A percentile compares a stretch with the other conserved stretches of the same genome.
These are phyloP conservation scores for Desmodesmus armatus DNA, from an alignment of 139 green algal species.

Conservation along the genomic window DNA sequence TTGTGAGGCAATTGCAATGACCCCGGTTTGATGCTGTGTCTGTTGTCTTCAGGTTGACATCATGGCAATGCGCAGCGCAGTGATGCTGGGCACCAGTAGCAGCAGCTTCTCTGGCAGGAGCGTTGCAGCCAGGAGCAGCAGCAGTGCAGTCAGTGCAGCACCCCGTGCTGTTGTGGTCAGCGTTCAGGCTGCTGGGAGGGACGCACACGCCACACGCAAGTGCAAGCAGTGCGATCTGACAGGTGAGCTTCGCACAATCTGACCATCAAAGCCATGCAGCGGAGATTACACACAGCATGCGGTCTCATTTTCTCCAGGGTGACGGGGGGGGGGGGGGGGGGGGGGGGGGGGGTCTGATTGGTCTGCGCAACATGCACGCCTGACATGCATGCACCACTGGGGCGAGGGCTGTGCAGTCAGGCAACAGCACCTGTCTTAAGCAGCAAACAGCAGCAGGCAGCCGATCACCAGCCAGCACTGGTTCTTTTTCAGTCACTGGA, in stretches of 20 bases:
- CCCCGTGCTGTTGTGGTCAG: constrained; percentile 16
- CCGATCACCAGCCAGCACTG: no score
- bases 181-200: no score
- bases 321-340: no score
- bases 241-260: background rate
- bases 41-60: constrained; percentile 1
- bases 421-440: background rate
- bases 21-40: background rate
- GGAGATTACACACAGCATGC: no score
- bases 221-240: constrained; percentile 49
- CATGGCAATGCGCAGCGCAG: constrained; percentile 7
- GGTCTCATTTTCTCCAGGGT: no score
- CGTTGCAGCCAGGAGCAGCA: constrained; percentile 28
- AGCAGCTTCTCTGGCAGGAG: constrained; percentile 41
- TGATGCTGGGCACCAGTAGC: constrained; percentile 35
- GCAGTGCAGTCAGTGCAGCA: background rate
- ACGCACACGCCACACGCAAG: no score
- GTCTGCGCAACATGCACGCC: background rate
- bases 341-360: no score
- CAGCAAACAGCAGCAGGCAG: background rate
- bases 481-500: background rate
- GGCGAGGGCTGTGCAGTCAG: background rate
- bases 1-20: no score
- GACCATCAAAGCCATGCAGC: no score
- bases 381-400: background rate